A percentile compares a stretch with the other conserved stretches of the same genome.
Evolutionary conservation across 768 basidiomycete genomes (phyloP).

Genomic region (Boletales sp.): DNA sequence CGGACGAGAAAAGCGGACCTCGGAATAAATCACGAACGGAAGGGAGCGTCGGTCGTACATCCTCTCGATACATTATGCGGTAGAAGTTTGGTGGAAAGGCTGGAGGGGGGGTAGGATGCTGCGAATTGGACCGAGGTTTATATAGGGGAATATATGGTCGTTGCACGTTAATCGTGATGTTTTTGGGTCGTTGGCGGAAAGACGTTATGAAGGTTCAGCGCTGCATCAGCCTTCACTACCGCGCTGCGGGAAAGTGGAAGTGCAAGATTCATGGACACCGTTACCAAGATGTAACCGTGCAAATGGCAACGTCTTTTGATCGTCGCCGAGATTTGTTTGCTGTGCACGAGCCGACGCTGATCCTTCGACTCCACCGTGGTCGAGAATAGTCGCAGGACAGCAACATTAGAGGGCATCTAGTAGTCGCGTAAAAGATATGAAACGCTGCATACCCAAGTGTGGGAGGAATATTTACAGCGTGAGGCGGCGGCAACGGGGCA

Average conservation of each 20-base stretch:
- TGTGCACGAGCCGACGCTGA: conserved; percentile 32
- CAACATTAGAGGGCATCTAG: conserved; percentile 11
- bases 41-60: conserved; percentile 57
- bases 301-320: conserved; percentile 30
- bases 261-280: conserved; percentile 23
- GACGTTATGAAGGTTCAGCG: conserved; percentile 23
- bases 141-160: conserved; percentile 20
- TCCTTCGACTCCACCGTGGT: conserved; percentile 13
- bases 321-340: conserved; percentile 29
- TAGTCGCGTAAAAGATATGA: conserved; percentile 12
- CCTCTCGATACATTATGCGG: conserved; percentile 22
- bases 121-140: conserved; percentile 12
- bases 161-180: conserved; percentile 28
- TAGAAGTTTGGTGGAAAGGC: conserved; percentile 18
- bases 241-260: conserved; percentile 19
- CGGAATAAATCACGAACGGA: conserved; percentile 68
- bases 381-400: conserved; percentile 11
- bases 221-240: conserved; percentile 18
- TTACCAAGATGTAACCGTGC: conserved; percentile 27
- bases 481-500: conserved; percentile 9
- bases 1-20: conserved; percentile 35
- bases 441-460: conserved; percentile 18
- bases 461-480: conserved; percentile 5
- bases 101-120: conserved; percentile 7
- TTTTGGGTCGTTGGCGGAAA: conserved; percentile 9